These are phyloP conservation scores for Sclerospora graminicola DNA, from an alignment of 352 stramenopile species.

Conservation along the genomic window DNA sequence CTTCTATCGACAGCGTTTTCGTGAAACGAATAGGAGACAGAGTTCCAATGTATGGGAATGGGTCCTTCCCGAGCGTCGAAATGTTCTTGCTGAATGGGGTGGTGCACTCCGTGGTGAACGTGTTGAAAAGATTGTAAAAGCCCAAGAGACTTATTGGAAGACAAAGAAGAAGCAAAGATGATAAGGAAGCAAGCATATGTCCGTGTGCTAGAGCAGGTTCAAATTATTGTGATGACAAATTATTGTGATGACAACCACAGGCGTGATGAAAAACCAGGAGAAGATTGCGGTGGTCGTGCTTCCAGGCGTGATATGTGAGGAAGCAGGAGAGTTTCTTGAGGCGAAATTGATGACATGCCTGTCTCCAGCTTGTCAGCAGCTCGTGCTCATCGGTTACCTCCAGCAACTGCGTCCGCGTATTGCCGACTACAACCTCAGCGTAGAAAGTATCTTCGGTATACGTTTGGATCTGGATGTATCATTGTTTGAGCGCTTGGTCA, in stretches of 20 bases:
- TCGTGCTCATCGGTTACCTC: slow-evolving; percentile 86
- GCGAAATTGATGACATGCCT: slow-evolving; percentile 50
- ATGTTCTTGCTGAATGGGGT: slow-evolving; percentile 17
- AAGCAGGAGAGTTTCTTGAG: slow-evolving; percentile 83
- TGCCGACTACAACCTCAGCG: slow-evolving; percentile 59
- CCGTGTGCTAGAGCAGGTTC: slow-evolving; percentile 16
- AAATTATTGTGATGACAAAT: too few species aligned
- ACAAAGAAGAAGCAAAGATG: slow-evolving; percentile 18
- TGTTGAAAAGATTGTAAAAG: slow-evolving; percentile 18
- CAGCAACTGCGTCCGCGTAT: slow-evolving; percentile 74
- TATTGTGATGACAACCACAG: slow-evolving; percentile 78
- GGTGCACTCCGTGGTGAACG: slow-evolving; percentile 4
- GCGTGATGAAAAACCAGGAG: slow-evolving; percentile 56
- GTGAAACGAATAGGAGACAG: slow-evolving; percentile 3
- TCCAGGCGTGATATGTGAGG: slow-evolving; percentile 74
- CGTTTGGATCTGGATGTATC: slow-evolving; percentile 68
- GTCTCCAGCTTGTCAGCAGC: slow-evolving; percentile 52
- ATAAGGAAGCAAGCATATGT: slow-evolving; percentile 23
- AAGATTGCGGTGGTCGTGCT: slow-evolving; percentile 45
- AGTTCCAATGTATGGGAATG: slow-evolving; percentile 25
- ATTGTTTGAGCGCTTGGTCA: slow-evolving; percentile 73
- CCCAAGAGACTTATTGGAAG: slow-evolving; percentile 21
- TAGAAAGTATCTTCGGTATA: slow-evolving; percentile 32
- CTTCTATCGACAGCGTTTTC: too few species aligned
- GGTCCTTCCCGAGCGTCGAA: slow-evolving; percentile 15